Conservation (phyloP, 2,329 filamentous ascomycete genomes). For the Botrytis paeoniae region DNA sequence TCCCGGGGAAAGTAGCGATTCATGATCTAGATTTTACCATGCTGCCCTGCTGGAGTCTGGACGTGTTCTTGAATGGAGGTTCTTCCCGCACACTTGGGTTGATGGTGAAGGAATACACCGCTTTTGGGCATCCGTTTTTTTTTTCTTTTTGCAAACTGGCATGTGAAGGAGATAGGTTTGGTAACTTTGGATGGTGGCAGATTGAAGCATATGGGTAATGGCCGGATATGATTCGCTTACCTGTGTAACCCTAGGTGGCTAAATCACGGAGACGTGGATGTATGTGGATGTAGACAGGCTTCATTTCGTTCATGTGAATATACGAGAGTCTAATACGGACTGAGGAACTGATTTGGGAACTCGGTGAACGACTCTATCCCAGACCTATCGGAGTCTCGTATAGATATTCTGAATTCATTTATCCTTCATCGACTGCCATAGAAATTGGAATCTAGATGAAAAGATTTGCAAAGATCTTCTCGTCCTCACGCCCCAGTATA, state of each 20-base stretch:
- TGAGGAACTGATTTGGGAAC: neutral
- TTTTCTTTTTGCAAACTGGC: neutral
- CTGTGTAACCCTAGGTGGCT: neutral
- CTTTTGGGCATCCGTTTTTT: neutral
- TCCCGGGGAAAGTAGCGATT: neutral
- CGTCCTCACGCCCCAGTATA: neutral
- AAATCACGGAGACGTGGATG: neutral
- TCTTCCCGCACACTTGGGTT: neutral
- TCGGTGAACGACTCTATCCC: neutral
- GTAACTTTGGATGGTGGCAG: neutral
- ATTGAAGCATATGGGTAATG: neutral
- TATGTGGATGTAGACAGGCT: neutral
- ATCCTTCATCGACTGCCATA: neutral
- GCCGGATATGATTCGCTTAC: neutral
- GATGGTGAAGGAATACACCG: neutral
- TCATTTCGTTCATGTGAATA: neutral
- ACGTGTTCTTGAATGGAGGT: neutral
- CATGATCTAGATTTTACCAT: conserved; percentile 4
- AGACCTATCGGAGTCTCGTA: neutral
- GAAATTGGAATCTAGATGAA: conserved; percentile 11
- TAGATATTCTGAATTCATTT: neutral
- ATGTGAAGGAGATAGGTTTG: neutral
- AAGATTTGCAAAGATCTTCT: neutral
- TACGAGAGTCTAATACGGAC: neutral
- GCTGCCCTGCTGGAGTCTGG: neutral